A percentile compares a stretch with the other conserved stretches of the same genome.
phyloP scores from a whole-genome alignment of 495 filamentous ascomycete genomes.

The Hypoxylon fragiforme region DNA sequence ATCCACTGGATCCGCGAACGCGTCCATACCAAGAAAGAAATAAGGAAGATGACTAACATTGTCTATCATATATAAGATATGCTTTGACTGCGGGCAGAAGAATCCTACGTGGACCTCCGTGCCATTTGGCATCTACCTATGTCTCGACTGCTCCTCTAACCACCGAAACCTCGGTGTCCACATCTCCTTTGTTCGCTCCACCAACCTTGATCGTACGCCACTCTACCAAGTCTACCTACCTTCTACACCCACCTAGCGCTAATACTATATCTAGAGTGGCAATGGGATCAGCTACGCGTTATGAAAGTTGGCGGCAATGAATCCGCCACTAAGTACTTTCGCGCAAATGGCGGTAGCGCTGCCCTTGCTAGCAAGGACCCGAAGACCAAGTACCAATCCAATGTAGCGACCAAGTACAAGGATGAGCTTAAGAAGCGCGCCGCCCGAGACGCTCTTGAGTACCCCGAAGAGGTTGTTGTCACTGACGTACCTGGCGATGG shows the following conservation, averaged over 20 bases:
- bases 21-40: too few species aligned
- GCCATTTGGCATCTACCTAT: constrained; percentile 95
- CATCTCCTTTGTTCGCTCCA: constrained; percentile 97
- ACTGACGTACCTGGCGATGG: constrained; percentile 67
- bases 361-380: constrained; percentile 93
- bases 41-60: constrained; percentile 40
- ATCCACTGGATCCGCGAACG: not conserved
- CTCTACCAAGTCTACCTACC: constrained; percentile 4
- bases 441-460: constrained; percentile 79
- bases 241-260: constrained; percentile 8
- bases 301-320: constrained; percentile 99
- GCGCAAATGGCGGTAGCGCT: constrained; percentile 89
- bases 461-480: constrained; percentile 83
- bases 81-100: constrained; percentile 95
- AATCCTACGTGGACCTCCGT: constrained; percentile 99
- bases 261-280: constrained; percentile 74
- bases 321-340: constrained; percentile 96
- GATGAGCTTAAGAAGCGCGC: constrained; percentile 87
- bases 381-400: constrained; percentile 94
- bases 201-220: constrained; percentile 92
- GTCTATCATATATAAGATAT: constrained; percentile 74
- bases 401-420: constrained; percentile 91
- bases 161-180: constrained; percentile 91
- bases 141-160: constrained; percentile 92
- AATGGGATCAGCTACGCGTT: constrained; percentile 96